Base-by-base conservation (phyloP, 345 rosid genomes). In the Dimocarpus longan region DNA sequence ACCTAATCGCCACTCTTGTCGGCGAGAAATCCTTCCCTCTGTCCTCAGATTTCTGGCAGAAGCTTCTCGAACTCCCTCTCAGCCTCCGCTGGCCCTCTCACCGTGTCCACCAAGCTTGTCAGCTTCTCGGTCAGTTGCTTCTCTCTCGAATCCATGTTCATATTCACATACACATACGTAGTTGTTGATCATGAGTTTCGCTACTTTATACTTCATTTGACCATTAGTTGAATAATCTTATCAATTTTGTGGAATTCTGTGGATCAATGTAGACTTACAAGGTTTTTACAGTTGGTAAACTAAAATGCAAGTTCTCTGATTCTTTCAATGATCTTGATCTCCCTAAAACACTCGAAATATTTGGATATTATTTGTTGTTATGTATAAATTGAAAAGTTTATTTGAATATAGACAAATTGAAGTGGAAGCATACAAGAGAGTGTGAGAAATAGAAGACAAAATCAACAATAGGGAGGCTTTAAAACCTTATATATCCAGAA, bases 21-120 rank as follows among this genome's bases (percentile, higher is more conserved):
- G 99, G 98, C n/a, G 97, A 92, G 86, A 93, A 94, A 83, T 91
- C 98, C 69, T 90, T 94, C 76, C 97, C 98, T 0, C 78, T 96
- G 71, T 84, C 84, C 42, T 96, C 98, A 24, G 98, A 96, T 87
- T 92, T 91, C 89, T 96, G 99, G 99, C 90, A 90, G 84, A 94
- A 93, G 81, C 97, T 96, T 11, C 90, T 96, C 21, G 93, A 91
- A 83, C 93, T 96, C 76, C 99, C 98, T 48, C 82, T 83, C 83
- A 87, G 87, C 78, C 91, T 92, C 54, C 91, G 80, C 42, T 96
- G 98, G 97, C 90, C 92, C 6, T 68, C 82, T 63, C 82, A 87
- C 69, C 95, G 93, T 1, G 92, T 93, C 74, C 81, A 56, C 37
- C 90, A 92, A 64, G 99, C 98, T 65, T 92, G 92, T 80, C 82